A percentile compares a stretch with the other conserved stretches of the same genome.
Evolutionary conservation across 169 alveolate genomes (phyloP).

Genomic region (Eimeria nieschulzi): DNA sequence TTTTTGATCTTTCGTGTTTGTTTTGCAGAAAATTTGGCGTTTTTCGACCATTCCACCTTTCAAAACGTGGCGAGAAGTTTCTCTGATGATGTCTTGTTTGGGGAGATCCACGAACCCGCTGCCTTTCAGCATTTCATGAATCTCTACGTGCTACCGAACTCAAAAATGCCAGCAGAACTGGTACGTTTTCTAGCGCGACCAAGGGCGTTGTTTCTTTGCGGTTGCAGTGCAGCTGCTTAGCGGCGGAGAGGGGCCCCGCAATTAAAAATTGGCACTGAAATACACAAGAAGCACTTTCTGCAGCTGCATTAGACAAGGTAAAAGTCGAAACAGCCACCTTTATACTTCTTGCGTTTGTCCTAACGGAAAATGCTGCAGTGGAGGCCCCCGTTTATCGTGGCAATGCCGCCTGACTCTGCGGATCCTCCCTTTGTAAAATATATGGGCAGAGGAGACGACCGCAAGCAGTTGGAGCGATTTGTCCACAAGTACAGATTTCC

Average conservation of each 20-base stretch:
- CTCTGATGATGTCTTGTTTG: constrained; percentile 44
- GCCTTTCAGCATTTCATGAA: constrained; percentile 26
- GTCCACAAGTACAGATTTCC: constrained; percentile 50
- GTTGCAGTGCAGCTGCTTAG: no score
- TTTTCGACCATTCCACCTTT: constrained; percentile 19
- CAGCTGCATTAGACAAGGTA: background rate
- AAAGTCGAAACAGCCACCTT: background rate
- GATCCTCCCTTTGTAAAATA: constrained; percentile 31
- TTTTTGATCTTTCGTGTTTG: background rate
- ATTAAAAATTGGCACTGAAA: no score
- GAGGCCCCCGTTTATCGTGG: background rate
- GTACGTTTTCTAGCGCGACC: background rate
- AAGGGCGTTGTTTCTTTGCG: background rate
- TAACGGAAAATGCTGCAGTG: constrained; percentile 9
- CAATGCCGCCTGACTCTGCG: background rate
- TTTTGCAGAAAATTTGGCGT: background rate
- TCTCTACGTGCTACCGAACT: constrained; percentile 4
- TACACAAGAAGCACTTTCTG: no score
- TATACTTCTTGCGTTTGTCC: background rate
- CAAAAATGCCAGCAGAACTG: constrained; percentile 4
- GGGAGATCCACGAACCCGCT: constrained; percentile 34
- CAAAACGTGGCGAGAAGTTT: constrained; percentile 24
- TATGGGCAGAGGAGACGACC: constrained; percentile 9
- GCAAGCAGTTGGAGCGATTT: background rate
- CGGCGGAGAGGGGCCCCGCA: no score